A percentile compares a stretch with the other conserved stretches of the same genome.
phyloP scores from a whole-genome alignment of 768 basidiomycete genomes.

The Suillus decipiens region DNA sequence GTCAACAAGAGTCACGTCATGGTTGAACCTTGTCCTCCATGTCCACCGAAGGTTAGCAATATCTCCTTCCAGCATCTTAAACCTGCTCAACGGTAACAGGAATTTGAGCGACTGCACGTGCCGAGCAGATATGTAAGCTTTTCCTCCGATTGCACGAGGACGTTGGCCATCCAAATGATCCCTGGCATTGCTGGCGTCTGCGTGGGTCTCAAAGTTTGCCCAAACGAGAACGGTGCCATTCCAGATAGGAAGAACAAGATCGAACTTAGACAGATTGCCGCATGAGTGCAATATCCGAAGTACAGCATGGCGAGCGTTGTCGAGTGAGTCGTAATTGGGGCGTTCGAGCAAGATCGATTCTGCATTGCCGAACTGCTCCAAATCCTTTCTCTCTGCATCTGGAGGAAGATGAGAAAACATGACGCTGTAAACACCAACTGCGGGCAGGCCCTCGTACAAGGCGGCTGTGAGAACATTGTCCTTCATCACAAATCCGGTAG shows the following conservation, averaged over 20 bases:
- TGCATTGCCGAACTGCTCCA: constrained; percentile 48
- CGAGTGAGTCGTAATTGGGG: constrained; percentile 43
- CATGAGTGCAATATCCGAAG: constrained; percentile 35
- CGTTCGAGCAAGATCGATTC: constrained; percentile 54
- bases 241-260: constrained; percentile 52
- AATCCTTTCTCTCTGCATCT: constrained; percentile 38
- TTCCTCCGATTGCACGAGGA: constrained; percentile 44
- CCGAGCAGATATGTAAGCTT: constrained; percentile 47
- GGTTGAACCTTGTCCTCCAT: constrained; percentile 32
- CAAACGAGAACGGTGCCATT: constrained; percentile 52
- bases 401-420: constrained; percentile 57
- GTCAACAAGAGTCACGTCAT: constrained; percentile 30
- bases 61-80: constrained; percentile 43
- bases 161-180: constrained; percentile 47
- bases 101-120: constrained; percentile 58
- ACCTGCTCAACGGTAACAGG: constrained; percentile 39
- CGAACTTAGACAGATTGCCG: constrained; percentile 44
- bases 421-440: constrained; percentile 60
- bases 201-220: constrained; percentile 53
- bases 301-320: constrained; percentile 40
- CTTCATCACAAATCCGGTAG: constrained; percentile 38
- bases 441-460: constrained; percentile 58
- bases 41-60: constrained; percentile 45
- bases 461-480: constrained; percentile 47
- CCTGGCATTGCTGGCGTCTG: constrained; percentile 54